Evolutionary conservation across 116 monocot species (phyloP), one percentile per base, ranked within the genome.

Genomic region (Phalaenopsis hybrid): DNA sequence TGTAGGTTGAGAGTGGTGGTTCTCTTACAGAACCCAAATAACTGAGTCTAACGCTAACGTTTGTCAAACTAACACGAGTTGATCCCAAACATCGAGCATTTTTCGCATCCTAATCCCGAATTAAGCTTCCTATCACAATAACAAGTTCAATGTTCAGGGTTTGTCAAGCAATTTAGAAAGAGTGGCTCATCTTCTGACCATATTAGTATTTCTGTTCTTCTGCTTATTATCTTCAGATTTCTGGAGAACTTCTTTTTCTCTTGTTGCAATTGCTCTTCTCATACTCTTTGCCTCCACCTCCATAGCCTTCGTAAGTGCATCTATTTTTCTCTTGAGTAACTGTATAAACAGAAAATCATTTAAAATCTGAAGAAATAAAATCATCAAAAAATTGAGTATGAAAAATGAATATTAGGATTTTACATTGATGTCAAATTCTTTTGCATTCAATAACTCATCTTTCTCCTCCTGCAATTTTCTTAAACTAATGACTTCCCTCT

Each of bases 391-490:
- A 46, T 4, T 50, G 3, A 65, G 20, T 9, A 44, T 48, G 13
- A 50, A 50, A 1, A 18, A 84, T 43, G 12, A 63, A 63, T 17
- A 50, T 67, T 44, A 13, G 68, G 37, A 78, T 5, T 76, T 83
- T 31, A 90, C 90, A 87, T 87, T 83, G 25, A 90, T 87, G 33
- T 90, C 82, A 46, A 68, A 81, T 70, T 90, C 86, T 65, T 83
- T 88, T 8, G 74, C 73, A 70, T 57, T 87, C 77, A 89, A 58
- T 1, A 77, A 0, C 13, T 63, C 82, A 33, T 84, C 82, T 70
- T 86, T 91, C 37, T 84, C 69, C 78, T 85, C 82, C 25, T 85
- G 78, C 48, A 73, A 82, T 85, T 85, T 89, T 78, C 89, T 87
- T 13, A 80, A 76, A 17, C 44, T 76, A 28, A 91, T 81, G 12